phyloP scores from a whole-genome alignment of 306 rosid genomes.

The Hylodesmum podocarpum region DNA sequence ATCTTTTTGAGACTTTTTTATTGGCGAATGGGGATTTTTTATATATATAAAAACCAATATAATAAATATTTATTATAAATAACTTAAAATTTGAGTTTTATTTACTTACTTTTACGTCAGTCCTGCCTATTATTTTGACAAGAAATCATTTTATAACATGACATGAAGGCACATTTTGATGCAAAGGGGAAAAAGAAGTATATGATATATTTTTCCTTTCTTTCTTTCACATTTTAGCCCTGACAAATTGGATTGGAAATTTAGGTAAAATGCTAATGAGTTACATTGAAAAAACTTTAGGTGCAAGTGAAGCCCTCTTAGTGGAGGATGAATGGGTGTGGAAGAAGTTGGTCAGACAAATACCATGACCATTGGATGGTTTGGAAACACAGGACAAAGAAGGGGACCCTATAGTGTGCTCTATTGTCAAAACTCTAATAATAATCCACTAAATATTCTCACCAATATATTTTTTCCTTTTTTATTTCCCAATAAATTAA shows the following conservation, averaged over 20 bases:
- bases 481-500: background rate
- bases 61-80: no score
- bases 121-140: no score
- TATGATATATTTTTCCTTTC: background rate
- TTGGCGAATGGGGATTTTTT: no score
- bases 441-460: slow-evolving; percentile 37
- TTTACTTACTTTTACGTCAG: no score
- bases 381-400: slow-evolving; percentile 27
- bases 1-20: no score
- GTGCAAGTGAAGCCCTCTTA: slow-evolving; percentile 21
- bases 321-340: slow-evolving; percentile 21
- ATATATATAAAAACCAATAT: no score
- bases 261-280: background rate
- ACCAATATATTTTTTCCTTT: background rate
- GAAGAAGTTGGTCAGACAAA: slow-evolving; percentile 25
- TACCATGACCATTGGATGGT: background rate
- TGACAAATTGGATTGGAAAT: background rate
- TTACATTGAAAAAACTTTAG: background rate
- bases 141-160: background rate
- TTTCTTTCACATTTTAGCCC: background rate
- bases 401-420: slow-evolving; percentile 35
- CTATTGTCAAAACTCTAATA: slow-evolving; percentile 43
- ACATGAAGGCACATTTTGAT: background rate
- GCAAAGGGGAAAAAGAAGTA: background rate
- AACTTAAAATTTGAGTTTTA: no score